Base-by-base conservation (phyloP, 1,284 basidiomycete genomes). In the Heterobasidion occidentale region DNA sequence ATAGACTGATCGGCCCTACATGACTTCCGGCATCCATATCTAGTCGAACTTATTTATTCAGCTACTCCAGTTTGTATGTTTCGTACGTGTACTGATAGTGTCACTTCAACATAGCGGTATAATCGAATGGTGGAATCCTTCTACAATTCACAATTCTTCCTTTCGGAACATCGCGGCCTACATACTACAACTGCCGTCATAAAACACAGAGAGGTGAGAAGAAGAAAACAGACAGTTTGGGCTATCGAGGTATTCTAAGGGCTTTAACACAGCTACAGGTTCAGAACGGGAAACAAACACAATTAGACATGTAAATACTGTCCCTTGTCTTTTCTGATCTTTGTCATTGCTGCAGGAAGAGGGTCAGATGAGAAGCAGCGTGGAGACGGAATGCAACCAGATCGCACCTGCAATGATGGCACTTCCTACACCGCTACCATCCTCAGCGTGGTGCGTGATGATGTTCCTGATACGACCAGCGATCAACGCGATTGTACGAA, bases 351-450 rank as follows among this genome's bases (percentile, higher is more conserved):
- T 79, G 60, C 7, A 46, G 34, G 5, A 8, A 38, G 46, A 51
- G 5, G 36, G 8, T 33, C 27, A 15, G 51, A 49, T 20, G 7
- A 9, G 9, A 17, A 8, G 44, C n/a, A 34, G 35, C 44, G 12
- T 47, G 51, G 33, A 27, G 33, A 44, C 54, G 34, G 54, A 51
- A 8, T n/a, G 38, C 38, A 42, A 52, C 51, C 15, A 38, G 12
- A 44, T 74, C 85, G 62, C 59, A 90, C 91, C 90, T 38, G 93
- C 94, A 63, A 98, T 96, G 68, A 98, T 94, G 3, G 93, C 94
- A 62, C 89, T 92, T n/a, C 94, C 94, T 45, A 97, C 94, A 63
- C 94, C 94, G 60, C 90, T 93, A 54, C 94, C 94, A 66, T 97
- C 94, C 69, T 98, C 94, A 15, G 94, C 94, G 64, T 94, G 92